These are phyloP conservation scores for Imleria badia DNA, from an alignment of 768 basidiomycete genomes.

Conservation along the genomic window DNA sequence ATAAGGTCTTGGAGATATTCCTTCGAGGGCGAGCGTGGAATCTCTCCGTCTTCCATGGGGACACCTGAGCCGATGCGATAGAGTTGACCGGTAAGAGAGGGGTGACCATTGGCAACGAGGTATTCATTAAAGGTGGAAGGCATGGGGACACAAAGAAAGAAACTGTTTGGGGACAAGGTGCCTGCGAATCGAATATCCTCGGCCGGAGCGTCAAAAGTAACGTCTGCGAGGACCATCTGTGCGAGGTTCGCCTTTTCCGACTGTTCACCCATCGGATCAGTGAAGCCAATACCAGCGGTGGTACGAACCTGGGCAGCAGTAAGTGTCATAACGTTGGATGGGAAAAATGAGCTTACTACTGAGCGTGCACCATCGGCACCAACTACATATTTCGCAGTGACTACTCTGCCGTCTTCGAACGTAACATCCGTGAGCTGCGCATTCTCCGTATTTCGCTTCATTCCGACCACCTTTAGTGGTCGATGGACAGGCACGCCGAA, in stretches of 20 bases:
- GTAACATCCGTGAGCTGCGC: conserved; percentile 36
- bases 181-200: not conserved
- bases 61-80: conserved; percentile 46
- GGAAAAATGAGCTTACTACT: conserved; percentile 30
- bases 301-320: conserved; percentile 41
- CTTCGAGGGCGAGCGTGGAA: conserved; percentile 38
- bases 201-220: conserved; percentile 10
- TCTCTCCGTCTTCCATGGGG: conserved; percentile 35
- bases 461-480: conserved; percentile 39
- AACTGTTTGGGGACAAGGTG: conserved; percentile 6
- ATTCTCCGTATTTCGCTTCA: conserved; percentile 34
- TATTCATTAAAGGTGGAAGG: conserved; percentile 17
- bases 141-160: conserved; percentile 15
- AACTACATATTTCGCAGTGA: conserved; percentile 47
- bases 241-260: conserved; percentile 29
- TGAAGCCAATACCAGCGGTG: conserved; percentile 41
- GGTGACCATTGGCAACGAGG: conserved; percentile 17
- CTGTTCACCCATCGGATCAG: conserved; percentile 39
- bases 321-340: not conserved
- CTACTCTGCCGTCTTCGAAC: conserved; percentile 47
- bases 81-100: conserved; percentile 9
- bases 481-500: conserved; percentile 36
- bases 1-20: conserved; percentile 46
- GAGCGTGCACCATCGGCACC: conserved; percentile 55
- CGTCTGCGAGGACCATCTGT: conserved; percentile 29